These are phyloP conservation scores for Echria macrotheca DNA, from an alignment of 495 filamentous ascomycete genomes.

Conservation along the genomic window DNA sequence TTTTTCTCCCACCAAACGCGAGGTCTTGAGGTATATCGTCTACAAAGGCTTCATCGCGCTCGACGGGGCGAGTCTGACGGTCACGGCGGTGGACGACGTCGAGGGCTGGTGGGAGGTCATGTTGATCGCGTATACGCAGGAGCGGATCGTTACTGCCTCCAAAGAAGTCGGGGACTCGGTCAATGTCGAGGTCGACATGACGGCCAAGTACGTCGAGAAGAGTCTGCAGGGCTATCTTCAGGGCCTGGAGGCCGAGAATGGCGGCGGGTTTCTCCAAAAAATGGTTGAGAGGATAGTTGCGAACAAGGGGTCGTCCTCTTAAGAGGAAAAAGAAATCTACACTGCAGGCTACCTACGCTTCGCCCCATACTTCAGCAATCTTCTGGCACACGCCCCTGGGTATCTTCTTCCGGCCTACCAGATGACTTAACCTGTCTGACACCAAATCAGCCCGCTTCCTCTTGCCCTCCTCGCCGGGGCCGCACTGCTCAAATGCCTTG, in stretches of 20 bases:
- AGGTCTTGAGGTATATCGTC: conserved; percentile 76
- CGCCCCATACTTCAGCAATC: conserved; percentile 70
- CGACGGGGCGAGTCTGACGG: conserved; percentile 93
- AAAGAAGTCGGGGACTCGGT: conserved; percentile 83
- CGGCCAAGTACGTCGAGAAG: conserved; percentile 99
- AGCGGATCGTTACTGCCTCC: conserved; percentile 73
- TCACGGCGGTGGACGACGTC: conserved; percentile 71
- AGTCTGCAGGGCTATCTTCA: conserved; percentile 67
- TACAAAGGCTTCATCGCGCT: conserved; percentile 95
- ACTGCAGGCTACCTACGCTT: not conserved
- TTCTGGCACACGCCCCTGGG: conserved; percentile 58
- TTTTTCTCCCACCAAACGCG: conserved; percentile 62
- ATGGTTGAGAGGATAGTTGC: conserved; percentile 78
- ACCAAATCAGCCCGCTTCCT: conserved; percentile 51
- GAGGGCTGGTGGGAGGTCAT: conserved; percentile 96
- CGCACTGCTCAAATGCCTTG: conserved; percentile 57
- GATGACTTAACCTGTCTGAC: conserved; percentile 42
- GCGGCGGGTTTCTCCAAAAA: conserved; percentile 66
- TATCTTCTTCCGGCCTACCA: conserved; percentile 66
- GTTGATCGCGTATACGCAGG: conserved; percentile 98
- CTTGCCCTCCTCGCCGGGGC: conserved; percentile 35
- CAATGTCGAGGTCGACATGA: conserved; percentile 97
- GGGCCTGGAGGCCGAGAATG: conserved; percentile 41
- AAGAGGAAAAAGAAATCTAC: conserved; percentile 9
- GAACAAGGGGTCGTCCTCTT: conserved; percentile 61